Evolutionary conservation across 2,329 filamentous ascomycete genomes (phyloP).

Genomic region (Ophiostoma ulmi): DNA sequence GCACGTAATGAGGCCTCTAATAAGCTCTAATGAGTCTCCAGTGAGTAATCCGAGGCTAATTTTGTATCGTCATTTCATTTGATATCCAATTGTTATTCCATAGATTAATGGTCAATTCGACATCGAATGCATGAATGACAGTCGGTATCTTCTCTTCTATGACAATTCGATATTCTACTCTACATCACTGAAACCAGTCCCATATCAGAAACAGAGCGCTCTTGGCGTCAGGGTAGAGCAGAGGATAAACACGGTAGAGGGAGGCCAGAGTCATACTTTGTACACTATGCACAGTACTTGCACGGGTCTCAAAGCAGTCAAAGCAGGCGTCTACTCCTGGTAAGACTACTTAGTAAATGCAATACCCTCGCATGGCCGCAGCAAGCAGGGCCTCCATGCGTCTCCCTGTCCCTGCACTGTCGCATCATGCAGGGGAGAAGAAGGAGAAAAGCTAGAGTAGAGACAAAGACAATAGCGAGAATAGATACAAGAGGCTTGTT

Average conservation of each 20-base stretch:
- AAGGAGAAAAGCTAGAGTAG: not conserved
- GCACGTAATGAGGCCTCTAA: not conserved
- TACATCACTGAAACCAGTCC: not conserved
- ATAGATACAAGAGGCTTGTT: not conserved
- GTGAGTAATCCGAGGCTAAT: not conserved
- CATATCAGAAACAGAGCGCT: not conserved
- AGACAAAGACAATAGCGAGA: not conserved
- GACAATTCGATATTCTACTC: not conserved
- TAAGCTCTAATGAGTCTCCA: not conserved
- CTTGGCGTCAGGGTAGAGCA: not conserved
- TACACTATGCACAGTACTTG: not conserved
- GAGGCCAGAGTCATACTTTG: not conserved
- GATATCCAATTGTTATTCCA: not conserved
- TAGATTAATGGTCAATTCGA: too few relatives aligned
- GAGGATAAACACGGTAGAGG: too few relatives aligned
- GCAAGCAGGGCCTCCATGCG: not conserved
- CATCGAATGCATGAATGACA: too few relatives aligned
- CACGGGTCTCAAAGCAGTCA: not conserved
- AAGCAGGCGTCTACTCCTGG: not conserved
- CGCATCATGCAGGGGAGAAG: conserved; percentile 1
- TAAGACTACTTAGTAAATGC: too few relatives aligned
- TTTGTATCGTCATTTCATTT: not conserved
- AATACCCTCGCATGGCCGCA: not conserved
- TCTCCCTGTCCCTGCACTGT: not conserved
- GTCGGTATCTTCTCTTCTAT: too few relatives aligned